A percentile compares a stretch with the other conserved stretches of the same genome.
Evolutionary conservation across 495 filamentous ascomycete species (phyloP).

Genomic region (Penicillium verhagenii): DNA sequence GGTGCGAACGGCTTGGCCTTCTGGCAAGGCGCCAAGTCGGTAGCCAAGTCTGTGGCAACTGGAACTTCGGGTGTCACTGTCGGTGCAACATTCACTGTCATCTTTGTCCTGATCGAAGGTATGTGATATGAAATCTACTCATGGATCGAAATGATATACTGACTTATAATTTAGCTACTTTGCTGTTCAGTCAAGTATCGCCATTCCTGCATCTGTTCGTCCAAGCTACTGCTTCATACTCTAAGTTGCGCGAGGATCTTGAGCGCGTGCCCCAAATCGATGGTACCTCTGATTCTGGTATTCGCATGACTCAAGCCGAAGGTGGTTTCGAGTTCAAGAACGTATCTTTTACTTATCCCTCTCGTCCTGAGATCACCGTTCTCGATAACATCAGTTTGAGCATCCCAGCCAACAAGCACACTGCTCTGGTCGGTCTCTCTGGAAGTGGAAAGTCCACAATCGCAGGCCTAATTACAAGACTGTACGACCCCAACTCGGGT

Average conservation of each 20-base stretch:
- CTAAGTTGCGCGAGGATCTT: constrained; percentile 51
- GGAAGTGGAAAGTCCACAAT: constrained; percentile 75
- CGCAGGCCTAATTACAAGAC: constrained; percentile 51
- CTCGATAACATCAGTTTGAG: constrained; percentile 48
- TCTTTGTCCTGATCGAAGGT: constrained; percentile 66
- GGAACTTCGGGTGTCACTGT: constrained; percentile 39
- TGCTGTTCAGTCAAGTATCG: constrained; percentile 62
- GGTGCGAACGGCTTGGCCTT: constrained; percentile 65
- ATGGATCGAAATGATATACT: neutral
- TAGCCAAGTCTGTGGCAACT: constrained; percentile 47
- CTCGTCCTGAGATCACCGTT: constrained; percentile 57
- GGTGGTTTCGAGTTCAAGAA: constrained; percentile 50
- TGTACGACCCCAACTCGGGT: constrained; percentile 49
- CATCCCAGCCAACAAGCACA: constrained; percentile 56
- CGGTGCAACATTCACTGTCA: constrained; percentile 62
- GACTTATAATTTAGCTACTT: constrained; percentile 45
- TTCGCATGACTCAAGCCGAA: constrained; percentile 36
- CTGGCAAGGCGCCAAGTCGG: constrained; percentile 59
- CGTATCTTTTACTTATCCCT: constrained; percentile 62
- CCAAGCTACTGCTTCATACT: constrained; percentile 53
- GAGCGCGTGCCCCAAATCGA: constrained; percentile 52
- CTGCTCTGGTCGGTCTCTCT: constrained; percentile 67
- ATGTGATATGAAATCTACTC: constrained; percentile 10
- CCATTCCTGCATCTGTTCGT: constrained; percentile 61
- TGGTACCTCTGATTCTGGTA: constrained; percentile 34